These are phyloP conservation scores for Pleurotus salmoneostramineus DNA, from an alignment of 768 basidiomycete species.

Conservation along the genomic window DNA sequence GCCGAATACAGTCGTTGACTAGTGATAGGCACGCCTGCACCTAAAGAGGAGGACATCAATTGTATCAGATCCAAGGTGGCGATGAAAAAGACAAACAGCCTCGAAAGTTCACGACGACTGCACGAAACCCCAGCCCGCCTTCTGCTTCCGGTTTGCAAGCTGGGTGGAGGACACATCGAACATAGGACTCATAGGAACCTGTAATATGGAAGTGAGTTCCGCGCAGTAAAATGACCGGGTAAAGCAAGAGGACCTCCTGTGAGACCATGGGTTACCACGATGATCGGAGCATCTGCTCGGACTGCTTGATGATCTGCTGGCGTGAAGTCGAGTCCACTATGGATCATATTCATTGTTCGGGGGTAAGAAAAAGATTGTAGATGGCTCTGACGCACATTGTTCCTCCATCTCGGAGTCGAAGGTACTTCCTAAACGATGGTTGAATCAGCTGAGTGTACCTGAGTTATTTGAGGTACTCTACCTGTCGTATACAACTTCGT, in stretches of 20 bases:
- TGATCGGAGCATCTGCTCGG: slow-evolving; percentile 41
- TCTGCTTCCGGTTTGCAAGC: slow-evolving; percentile 65
- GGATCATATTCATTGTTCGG: neutral
- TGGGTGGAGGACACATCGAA: slow-evolving; percentile 74
- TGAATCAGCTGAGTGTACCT: neutral
- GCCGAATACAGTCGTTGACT: slow-evolving; percentile 83
- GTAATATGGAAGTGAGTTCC: neutral
- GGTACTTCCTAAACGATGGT: slow-evolving; percentile 30
- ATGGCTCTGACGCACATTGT: slow-evolving; percentile 44
- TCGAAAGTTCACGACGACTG: slow-evolving; percentile 87
- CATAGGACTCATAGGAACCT: slow-evolving; percentile 93
- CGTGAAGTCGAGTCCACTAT: slow-evolving; percentile 68
- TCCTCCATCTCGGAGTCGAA: slow-evolving; percentile 57
- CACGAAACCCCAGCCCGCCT: slow-evolving; percentile 90
- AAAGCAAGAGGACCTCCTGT: slow-evolving; percentile 37
- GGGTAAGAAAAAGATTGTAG: neutral
- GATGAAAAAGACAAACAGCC: slow-evolving; percentile 66
- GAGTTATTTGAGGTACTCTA: slow-evolving; percentile 14
- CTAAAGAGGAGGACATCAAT: slow-evolving; percentile 30
- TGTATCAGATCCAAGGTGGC: slow-evolving; percentile 5
- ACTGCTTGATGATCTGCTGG: slow-evolving; percentile 35
- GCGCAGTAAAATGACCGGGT: neutral
- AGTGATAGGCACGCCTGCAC: slow-evolving; percentile 83
- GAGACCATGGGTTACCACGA: slow-evolving; percentile 55
- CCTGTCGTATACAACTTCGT: slow-evolving; percentile 56